phyloP scores from a whole-genome alignment of 2,329 filamentous ascomycete genomes.

The Thielaviopsis euricoi region DNA sequence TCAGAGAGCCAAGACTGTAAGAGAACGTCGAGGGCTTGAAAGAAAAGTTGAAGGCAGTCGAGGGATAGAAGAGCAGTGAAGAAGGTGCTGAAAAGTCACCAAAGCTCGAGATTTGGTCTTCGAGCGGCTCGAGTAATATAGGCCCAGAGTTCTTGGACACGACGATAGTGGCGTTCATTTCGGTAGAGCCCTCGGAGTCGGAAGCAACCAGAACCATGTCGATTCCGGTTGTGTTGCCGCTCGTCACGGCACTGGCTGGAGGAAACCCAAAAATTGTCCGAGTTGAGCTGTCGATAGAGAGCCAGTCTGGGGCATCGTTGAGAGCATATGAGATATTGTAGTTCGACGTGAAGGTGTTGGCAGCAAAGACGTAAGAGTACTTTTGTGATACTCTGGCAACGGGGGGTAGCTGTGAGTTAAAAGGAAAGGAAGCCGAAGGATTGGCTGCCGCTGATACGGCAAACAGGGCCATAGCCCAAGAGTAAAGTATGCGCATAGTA shows the following conservation, averaged over 20 bases:
- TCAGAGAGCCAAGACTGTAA: conserved; percentile 32
- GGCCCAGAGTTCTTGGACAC: conserved; percentile 44
- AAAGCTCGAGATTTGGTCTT: conserved; percentile 38
- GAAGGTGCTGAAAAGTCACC: conserved; percentile 44
- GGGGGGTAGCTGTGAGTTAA: conserved; percentile 72
- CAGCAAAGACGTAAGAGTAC: conserved; percentile 57
- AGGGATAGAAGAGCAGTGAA: conserved; percentile 38
- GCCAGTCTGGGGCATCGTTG: conserved; percentile 48
- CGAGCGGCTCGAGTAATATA: conserved; percentile 35
- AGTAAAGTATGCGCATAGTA: conserved; percentile 9
- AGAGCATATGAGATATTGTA: conserved; percentile 50
- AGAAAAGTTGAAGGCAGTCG: conserved; percentile 33
- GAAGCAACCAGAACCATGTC: conserved; percentile 53
- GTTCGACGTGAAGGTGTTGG: conserved; percentile 54
- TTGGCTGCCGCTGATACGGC: conserved; percentile 19
- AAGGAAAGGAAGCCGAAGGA: conserved; percentile 44
- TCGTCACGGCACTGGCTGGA: conserved; percentile 28
- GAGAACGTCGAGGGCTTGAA: conserved; percentile 47
- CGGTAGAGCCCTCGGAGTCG: conserved; percentile 45
- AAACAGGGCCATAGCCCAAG: conserved; percentile 17
- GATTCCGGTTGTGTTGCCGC: conserved; percentile 38
- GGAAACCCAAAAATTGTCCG: conserved; percentile 60
- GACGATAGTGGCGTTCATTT: conserved; percentile 53
- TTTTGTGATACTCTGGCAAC: conserved; percentile 52
- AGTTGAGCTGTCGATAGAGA: conserved; percentile 48